These are phyloP conservation scores for Xylariaceae sp. DNA, from an alignment of 2,329 filamentous ascomycete species.

Conservation along the genomic window DNA sequence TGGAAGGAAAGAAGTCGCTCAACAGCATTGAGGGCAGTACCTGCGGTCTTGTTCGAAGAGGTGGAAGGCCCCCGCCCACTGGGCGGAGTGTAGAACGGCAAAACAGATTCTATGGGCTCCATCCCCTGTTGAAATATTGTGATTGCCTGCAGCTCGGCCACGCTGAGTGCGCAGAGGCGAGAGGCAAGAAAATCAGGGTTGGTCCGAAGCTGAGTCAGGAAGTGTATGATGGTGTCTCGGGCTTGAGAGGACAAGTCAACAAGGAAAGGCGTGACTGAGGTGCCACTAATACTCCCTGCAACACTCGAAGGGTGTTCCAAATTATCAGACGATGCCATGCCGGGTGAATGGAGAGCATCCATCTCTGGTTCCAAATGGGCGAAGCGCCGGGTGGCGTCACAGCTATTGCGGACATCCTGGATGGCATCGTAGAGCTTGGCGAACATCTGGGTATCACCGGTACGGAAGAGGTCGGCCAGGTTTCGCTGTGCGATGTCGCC, in stretches of 20 bases:
- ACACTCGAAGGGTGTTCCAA: constrained; percentile 45
- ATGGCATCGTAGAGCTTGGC: constrained; percentile 71
- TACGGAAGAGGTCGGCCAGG: constrained; percentile 72
- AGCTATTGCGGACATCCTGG: constrained; percentile 74
- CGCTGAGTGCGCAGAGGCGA: constrained; percentile 70
- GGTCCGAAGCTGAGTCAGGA: constrained; percentile 76
- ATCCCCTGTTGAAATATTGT: constrained; percentile 73
- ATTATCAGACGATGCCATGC: constrained; percentile 48
- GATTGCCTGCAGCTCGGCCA: constrained; percentile 72
- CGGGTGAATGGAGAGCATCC: constrained; percentile 54
- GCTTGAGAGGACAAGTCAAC: constrained; percentile 73
- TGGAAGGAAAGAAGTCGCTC: constrained; percentile 86
- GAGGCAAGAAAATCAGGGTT: constrained; percentile 86
- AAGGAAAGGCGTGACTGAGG: constrained; percentile 52
- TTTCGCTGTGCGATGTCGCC: constrained; percentile 72
- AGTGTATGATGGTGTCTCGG: constrained; percentile 70
- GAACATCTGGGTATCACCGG: constrained; percentile 76
- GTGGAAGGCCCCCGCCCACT: constrained; percentile 43
- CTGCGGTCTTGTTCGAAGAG: constrained; percentile 43
- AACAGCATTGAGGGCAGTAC: constrained; percentile 59
- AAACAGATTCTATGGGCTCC: constrained; percentile 78
- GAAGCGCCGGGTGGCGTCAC: constrained; percentile 67
- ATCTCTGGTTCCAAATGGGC: constrained; percentile 70
- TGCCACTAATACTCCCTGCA: constrained; percentile 32
- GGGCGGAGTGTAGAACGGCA: constrained; percentile 43